phyloP scores from a whole-genome alignment of 177 flowering plant genomes.

The Vitis hybrid region DNA sequence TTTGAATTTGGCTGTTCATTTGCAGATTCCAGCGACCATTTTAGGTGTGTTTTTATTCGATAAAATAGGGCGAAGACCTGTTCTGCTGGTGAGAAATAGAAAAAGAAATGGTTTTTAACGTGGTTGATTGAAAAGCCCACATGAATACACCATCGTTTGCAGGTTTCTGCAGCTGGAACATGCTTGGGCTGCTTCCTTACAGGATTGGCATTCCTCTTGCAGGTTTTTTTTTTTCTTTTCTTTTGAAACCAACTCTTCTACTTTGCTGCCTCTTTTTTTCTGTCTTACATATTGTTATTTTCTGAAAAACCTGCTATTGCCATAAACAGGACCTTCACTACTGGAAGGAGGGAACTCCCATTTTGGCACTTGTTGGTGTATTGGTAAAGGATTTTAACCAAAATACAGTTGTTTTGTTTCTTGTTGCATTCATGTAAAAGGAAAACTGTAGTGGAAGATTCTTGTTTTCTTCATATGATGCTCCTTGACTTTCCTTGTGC shows the following conservation, averaged over 20 bases:
- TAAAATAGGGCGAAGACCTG: conserved; percentile 47
- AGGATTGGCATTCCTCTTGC: conserved; percentile 34
- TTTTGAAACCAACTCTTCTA: no score
- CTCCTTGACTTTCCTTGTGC: no score
- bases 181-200: conserved; percentile 44
- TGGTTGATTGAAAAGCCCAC: neutral
- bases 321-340: conserved; percentile 27
- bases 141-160: conserved; percentile 6
- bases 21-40: conserved; percentile 44
- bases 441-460: no score
- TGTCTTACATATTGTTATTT: no score
- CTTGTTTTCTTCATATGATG: no score
- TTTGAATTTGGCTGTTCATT: neutral
- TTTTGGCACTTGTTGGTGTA: conserved; percentile 35
- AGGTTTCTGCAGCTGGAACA: conserved; percentile 50
- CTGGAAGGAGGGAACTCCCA: conserved; percentile 26
- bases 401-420: neutral
- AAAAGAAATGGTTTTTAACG: no score
- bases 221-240: conserved; percentile 22
- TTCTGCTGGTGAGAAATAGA: conserved; percentile 37
- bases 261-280: neutral
- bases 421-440: no score
- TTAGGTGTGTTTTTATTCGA: conserved; percentile 42
- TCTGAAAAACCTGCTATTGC: neutral
- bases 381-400: conserved; percentile 28